Percentiles rank a stretch among this genome's conserved stretches.
These are phyloP conservation scores for Zygotorulaspora florentina DNA, from an alignment of 805 yeast species.

Conservation along the genomic window DNA sequence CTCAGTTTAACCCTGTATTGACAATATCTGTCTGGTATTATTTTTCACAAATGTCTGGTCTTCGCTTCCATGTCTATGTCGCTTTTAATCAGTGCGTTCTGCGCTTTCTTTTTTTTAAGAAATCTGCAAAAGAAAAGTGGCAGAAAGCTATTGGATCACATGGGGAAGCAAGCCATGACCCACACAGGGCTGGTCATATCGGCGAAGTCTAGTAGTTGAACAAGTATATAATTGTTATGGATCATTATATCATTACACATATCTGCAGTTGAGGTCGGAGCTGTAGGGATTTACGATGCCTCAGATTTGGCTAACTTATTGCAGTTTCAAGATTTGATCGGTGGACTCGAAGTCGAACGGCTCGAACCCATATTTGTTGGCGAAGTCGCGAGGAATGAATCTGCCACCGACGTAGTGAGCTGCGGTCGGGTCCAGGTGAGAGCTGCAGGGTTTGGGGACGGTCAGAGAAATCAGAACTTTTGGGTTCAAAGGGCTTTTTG, in stretches of 20 bases:
- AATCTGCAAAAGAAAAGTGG: not conserved
- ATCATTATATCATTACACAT: no score
- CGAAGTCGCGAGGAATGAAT: slow-evolving; percentile 64
- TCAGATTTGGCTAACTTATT: not conserved
- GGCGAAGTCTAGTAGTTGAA: no score
- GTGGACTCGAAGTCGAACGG: slow-evolving; percentile 55
- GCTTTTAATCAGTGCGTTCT: not conserved
- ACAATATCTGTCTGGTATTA: not conserved
- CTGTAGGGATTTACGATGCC: not conserved
- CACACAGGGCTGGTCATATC: no score
- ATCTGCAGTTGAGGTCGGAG: not conserved
- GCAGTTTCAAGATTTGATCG: slow-evolving; percentile 50
- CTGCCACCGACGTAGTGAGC: slow-evolving; percentile 87
- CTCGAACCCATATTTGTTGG: slow-evolving; percentile 66
- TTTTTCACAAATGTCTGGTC: not conserved
- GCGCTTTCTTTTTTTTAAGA: not conserved
- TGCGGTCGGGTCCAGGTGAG: slow-evolving; percentile 40
- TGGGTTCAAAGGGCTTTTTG: slow-evolving; percentile 49
- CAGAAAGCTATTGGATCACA: no score
- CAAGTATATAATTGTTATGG: no score
- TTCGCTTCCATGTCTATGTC: not conserved
- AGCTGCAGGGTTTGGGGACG: slow-evolving; percentile 89
- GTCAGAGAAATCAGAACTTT: slow-evolving; percentile 74
- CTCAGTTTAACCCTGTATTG: no score
- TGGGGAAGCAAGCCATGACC: no score